Evolutionary conservation across 1,284 basidiomycete species (phyloP).

Genomic region (Cutaneotrichosporon spelunceum): DNA sequence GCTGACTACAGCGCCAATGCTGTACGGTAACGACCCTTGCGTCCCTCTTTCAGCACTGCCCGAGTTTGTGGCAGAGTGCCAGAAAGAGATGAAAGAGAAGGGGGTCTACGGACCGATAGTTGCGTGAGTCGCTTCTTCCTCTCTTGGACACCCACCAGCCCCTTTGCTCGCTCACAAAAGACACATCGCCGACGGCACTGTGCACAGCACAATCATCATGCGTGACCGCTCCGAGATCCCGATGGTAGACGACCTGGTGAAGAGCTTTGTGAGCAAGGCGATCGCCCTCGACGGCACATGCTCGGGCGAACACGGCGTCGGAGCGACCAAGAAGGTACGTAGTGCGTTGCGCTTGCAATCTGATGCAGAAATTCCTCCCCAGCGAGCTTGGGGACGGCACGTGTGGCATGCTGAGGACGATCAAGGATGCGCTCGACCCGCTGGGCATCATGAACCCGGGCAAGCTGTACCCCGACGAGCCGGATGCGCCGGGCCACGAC

Average conservation of each 20-base stretch:
- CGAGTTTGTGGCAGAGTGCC: constrained; percentile 67
- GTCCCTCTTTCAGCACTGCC: constrained; percentile 76
- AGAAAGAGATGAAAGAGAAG: constrained; percentile 63
- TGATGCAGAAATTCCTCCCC: constrained; percentile 52
- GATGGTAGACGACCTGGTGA: constrained; percentile 9
- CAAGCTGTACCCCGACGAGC: constrained; percentile 54
- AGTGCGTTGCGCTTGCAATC: not conserved
- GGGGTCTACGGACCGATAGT: constrained; percentile 57
- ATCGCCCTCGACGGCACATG: constrained; percentile 51
- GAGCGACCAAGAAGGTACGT: constrained; percentile 63
- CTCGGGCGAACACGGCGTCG: constrained; percentile 73
- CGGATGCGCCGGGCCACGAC: not conserved
- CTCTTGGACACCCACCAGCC: not conserved
- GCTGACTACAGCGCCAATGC: constrained; percentile 59
- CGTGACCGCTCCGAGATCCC: constrained; percentile 13
- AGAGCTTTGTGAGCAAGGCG: constrained; percentile 16
- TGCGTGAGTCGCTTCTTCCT: constrained; percentile 49
- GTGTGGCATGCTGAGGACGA: constrained; percentile 67
- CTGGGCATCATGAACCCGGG: constrained; percentile 73
- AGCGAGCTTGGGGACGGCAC: constrained; percentile 72
- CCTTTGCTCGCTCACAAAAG: not conserved
- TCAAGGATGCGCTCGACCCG: constrained; percentile 71
- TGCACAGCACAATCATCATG: constrained; percentile 37
- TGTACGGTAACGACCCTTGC: constrained; percentile 77
- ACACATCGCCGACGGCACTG: constrained; percentile 76